Evolutionary conservation across 1,284 basidiomycete species (phyloP).

Genomic region (Tilletia indica): DNA sequence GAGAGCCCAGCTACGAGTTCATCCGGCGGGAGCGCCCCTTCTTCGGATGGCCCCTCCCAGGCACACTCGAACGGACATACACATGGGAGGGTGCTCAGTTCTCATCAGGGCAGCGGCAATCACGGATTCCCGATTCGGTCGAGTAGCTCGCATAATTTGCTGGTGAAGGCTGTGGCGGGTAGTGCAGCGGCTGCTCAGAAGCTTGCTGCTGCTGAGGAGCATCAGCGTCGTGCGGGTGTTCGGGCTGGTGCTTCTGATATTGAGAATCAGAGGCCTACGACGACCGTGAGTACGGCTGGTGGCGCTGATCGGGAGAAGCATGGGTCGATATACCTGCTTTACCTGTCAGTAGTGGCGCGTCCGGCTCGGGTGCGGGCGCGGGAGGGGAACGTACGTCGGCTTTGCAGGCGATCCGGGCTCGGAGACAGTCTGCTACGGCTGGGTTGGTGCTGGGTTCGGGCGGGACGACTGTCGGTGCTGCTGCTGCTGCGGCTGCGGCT

Average conservation of each 20-base stretch:
- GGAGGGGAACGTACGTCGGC: background rate
- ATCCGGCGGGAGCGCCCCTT: background rate
- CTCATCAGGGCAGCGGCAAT: background rate
- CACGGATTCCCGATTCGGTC: conserved; percentile 8
- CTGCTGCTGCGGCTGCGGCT: background rate
- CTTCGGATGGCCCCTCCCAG: background rate
- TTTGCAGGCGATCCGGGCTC: background rate
- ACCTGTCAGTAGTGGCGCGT: background rate
- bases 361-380: background rate
- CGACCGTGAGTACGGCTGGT: too few species aligned
- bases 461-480: background rate
- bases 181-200: conserved; percentile 13
- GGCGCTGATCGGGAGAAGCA: too few species aligned
- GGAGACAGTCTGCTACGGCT: background rate
- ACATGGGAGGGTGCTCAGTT: background rate
- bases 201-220: conserved; percentile 4
- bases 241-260: background rate
- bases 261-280: background rate
- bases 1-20: background rate
- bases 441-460: background rate
- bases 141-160: conserved; percentile 4
- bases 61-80: background rate
- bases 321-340: background rate
- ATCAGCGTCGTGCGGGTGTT: background rate
- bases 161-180: conserved; percentile 10